Evolutionary conservation across 257 asterid species (phyloP).

Genomic region (Solanum chaucha): DNA sequence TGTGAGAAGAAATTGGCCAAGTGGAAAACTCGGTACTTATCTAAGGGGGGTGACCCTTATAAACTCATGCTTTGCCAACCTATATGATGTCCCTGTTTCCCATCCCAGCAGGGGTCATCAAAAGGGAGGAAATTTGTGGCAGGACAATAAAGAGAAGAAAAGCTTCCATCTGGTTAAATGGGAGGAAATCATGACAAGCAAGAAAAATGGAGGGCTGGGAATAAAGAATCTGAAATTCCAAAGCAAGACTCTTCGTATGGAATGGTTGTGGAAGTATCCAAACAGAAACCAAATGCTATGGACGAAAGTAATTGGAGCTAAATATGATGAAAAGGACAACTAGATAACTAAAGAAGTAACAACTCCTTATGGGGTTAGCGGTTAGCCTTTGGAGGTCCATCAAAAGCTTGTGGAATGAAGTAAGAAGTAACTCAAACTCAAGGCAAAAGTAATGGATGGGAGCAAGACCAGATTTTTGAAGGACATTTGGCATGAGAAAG

Average conservation of each 20-base stretch:
- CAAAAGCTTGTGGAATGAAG: not conserved
- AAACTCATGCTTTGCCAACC: not conserved
- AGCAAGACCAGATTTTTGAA: not conserved
- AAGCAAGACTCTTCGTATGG: not conserved
- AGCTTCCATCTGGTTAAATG: not conserved
- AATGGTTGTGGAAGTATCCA: not conserved
- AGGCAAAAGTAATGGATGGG: not conserved
- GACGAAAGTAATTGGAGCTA: not conserved
- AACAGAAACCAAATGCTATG: not conserved
- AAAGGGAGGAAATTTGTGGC: not conserved
- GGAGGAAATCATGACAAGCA: not conserved
- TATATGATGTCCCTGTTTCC: not conserved
- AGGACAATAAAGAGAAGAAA: not conserved
- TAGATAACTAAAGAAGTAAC: not conserved
- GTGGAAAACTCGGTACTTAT: not conserved
- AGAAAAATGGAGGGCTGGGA: not conserved
- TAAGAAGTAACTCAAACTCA: not conserved
- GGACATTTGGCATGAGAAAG: not conserved
- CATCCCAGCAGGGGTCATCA: not conserved
- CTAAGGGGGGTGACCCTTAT: not conserved
- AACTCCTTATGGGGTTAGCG: not conserved
- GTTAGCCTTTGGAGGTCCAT: not conserved
- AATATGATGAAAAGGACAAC: not conserved
- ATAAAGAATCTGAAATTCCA: not conserved
- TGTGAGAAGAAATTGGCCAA: not conserved